These are phyloP conservation scores for Entonaema liquescens DNA, from an alignment of 495 filamentous ascomycete genomes.

Conservation along the genomic window DNA sequence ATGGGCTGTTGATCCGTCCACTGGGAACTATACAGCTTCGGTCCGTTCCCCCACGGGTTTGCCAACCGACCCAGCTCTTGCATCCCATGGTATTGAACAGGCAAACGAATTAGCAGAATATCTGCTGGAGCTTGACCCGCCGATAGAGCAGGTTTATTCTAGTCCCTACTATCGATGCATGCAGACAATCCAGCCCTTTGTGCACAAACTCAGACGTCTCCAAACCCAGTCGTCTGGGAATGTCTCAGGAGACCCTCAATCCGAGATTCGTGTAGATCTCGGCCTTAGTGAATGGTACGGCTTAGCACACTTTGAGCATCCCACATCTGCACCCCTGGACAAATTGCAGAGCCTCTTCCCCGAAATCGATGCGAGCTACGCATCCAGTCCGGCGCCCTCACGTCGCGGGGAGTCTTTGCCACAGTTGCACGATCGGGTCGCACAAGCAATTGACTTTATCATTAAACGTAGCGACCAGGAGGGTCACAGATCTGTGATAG, in stretches of 20 bases:
- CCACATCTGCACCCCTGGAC: conserved; percentile 69
- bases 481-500: conserved; percentile 70
- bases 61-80: conserved; percentile 84
- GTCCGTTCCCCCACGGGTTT: conserved; percentile 84
- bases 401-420: conserved; percentile 78
- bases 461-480: conserved; percentile 75
- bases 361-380: conserved; percentile 61
- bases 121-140: conserved; percentile 66
- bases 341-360: conserved; percentile 73
- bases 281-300: conserved; percentile 95
- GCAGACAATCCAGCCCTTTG: conserved; percentile 80
- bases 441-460: conserved; percentile 72
- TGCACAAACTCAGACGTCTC: conserved; percentile 41
- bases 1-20: conserved; percentile 82
- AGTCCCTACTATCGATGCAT: conserved; percentile 93
- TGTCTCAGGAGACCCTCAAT: conserved; percentile 11
- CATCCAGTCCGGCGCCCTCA: conserved; percentile 69
- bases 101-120: conserved; percentile 78
- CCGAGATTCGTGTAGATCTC: conserved; percentile 71
- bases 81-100: conserved; percentile 85
- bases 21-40: conserved; percentile 73
- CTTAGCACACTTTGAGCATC: conserved; percentile 79
- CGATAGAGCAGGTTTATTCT: conserved; percentile 79
- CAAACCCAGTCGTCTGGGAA: conserved; percentile 19
- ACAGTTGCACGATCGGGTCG: conserved; percentile 81